A percentile compares a stretch with the other conserved stretches of the same genome.
phyloP scores from a whole-genome alignment of 345 rosid species.

The Eucalyptus pauciflora region DNA sequence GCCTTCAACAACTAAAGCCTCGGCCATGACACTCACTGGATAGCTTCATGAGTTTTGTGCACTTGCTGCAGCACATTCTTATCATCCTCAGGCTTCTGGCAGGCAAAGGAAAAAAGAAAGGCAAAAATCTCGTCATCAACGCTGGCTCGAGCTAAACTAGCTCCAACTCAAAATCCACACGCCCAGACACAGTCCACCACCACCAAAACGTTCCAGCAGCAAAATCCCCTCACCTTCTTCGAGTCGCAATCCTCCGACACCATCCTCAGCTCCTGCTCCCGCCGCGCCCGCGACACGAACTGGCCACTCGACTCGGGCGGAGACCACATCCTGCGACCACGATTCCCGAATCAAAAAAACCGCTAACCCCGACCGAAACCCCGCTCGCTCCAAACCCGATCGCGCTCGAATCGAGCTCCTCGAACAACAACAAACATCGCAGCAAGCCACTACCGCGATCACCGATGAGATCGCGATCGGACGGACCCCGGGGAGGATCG shows the following conservation, averaged over 20 bases:
- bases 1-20: not conserved
- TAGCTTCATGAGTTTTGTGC: constrained; percentile 64
- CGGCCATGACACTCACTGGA: constrained; percentile 47
- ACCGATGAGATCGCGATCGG: not conserved
- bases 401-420: not conserved
- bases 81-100: constrained; percentile 23
- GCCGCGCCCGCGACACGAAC: constrained; percentile 33
- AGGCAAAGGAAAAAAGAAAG: not conserved
- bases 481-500: not conserved
- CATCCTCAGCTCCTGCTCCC: constrained; percentile 54
- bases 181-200: not conserved
- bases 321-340: constrained; percentile 36
- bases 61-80: constrained; percentile 57
- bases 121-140: not conserved
- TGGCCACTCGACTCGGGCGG: constrained; percentile 39
- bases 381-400: not conserved
- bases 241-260: constrained; percentile 40
- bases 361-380: not conserved
- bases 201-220: not conserved
- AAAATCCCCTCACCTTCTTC: constrained; percentile 26
- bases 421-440: not conserved
- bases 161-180: not conserved
- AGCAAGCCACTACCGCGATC: not conserved
- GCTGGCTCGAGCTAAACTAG: not conserved
- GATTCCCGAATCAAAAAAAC: not conserved